A percentile compares a stretch with the other conserved stretches of the same genome.
Conservation (phyloP, 2,329 filamentous ascomycete species). For the Fusarium chaquense region DNA sequence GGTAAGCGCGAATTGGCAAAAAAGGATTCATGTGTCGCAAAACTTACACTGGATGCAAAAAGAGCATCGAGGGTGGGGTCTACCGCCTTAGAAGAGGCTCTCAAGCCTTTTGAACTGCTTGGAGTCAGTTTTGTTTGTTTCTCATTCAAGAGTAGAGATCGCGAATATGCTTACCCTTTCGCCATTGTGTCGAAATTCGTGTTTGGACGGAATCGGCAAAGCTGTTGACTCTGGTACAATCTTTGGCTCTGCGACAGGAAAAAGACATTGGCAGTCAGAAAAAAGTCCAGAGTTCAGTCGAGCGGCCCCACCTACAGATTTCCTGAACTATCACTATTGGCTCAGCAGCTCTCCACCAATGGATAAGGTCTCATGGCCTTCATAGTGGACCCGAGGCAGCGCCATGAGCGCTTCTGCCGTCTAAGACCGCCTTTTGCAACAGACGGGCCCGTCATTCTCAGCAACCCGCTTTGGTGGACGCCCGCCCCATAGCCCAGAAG, state of each 20-base stretch:
- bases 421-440: slow-evolving; percentile 45
- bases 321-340: slow-evolving; percentile 22
- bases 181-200: slow-evolving; percentile 38
- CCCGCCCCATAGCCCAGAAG: slow-evolving; percentile 32
- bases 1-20: slow-evolving; percentile 27
- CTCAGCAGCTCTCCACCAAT: slow-evolving; percentile 12
- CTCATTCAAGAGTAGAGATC: slow-evolving; percentile 4
- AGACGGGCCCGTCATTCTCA: slow-evolving; percentile 46
- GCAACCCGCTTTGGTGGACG: slow-evolving; percentile 47
- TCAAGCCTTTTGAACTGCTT: slow-evolving; percentile 55
- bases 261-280: slow-evolving; percentile 41
- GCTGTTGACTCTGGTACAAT: slow-evolving; percentile 22
- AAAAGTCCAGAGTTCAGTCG: slow-evolving; percentile 42
- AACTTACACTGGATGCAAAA: slow-evolving; percentile 78
- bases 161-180: slow-evolving; percentile 38
- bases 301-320: slow-evolving; percentile 34
- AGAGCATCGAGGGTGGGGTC: slow-evolving; percentile 78
- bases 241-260: slow-evolving; percentile 37
- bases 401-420: slow-evolving; percentile 49
- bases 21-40: slow-evolving; percentile 17
- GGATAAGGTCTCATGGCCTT: slow-evolving; percentile 22
- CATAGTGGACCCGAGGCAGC: slow-evolving; percentile 29
- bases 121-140: slow-evolving; percentile 33
- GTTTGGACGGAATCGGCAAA: slow-evolving; percentile 14
- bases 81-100: slow-evolving; percentile 65